phyloP scores from a whole-genome alignment of 1,139 yeast genomes.

The Sugiyamaella castrensis region DNA sequence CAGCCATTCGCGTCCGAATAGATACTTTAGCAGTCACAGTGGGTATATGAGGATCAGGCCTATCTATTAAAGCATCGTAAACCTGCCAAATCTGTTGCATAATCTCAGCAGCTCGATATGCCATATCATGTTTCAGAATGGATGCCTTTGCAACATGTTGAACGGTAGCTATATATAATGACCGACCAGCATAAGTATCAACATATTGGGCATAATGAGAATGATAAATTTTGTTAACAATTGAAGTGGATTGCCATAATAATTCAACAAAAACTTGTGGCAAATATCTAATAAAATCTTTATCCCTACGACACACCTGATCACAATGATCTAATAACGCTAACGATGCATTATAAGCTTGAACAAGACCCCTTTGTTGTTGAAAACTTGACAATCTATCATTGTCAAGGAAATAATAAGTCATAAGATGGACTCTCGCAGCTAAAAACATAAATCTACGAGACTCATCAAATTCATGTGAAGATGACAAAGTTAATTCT shows the following conservation, averaged over 20 bases:
- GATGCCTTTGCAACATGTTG: conserved; percentile 74
- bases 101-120: conserved; percentile 88
- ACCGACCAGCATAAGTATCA: conserved; percentile 71
- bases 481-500: conserved; percentile 49
- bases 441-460: conserved; percentile 66
- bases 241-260: conserved; percentile 89
- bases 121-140: conserved; percentile 84
- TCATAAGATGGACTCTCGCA: conserved; percentile 72
- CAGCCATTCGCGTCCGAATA: conserved; percentile 82
- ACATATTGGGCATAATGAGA: conserved; percentile 65
- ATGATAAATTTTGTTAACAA: conserved; percentile 73
- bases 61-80: conserved; percentile 52
- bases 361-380: conserved; percentile 68
- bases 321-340: conserved; percentile 66
- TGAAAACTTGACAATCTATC: conserved; percentile 52
- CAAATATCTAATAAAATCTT: conserved; percentile 65
- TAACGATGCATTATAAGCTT: conserved; percentile 75
- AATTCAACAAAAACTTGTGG: conserved; percentile 81
- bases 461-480: conserved; percentile 54
- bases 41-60: conserved; percentile 30
- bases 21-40: conserved; percentile 42
- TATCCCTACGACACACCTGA: conserved; percentile 56
- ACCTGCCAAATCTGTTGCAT: conserved; percentile 94
- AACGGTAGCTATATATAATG: conserved; percentile 67
- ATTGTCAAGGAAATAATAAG: conserved; percentile 75